Conservation (phyloP, 306 rosid species). For the Vigna hirtella region DNA sequence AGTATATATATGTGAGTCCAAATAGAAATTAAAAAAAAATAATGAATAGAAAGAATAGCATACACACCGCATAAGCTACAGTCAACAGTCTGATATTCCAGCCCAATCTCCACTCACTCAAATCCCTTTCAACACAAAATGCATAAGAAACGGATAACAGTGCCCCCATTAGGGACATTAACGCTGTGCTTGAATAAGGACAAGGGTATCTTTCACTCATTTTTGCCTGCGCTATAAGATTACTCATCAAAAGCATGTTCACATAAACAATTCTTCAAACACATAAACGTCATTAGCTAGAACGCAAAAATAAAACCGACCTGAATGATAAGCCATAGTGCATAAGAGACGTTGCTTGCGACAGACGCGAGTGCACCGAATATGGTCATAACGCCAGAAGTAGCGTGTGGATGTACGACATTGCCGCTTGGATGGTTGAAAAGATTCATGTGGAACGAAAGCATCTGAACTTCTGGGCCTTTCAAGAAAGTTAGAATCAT, state of each 20-base stretch:
- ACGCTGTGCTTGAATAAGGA: slow-evolving; percentile 50
- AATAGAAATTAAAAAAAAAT: neutral
- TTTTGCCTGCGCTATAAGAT: slow-evolving; percentile 43
- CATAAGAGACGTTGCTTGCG: slow-evolving; percentile 40
- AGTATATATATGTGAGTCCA: too few species aligned
- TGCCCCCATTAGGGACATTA: slow-evolving; percentile 45
- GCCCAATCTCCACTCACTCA: slow-evolving; percentile 46
- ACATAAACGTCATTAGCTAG: neutral
- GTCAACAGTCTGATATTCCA: slow-evolving; percentile 46
- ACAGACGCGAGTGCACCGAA: slow-evolving; percentile 43
- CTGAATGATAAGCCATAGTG: slow-evolving; percentile 58
- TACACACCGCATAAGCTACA: slow-evolving; percentile 49
- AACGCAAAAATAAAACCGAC: neutral
- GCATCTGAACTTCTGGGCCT: slow-evolving; percentile 42
- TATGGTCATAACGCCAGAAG: neutral
- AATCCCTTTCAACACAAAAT: slow-evolving; percentile 40
- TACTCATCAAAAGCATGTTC: neutral
- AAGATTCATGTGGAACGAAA: slow-evolving; percentile 46
- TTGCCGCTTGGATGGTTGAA: slow-evolving; percentile 11
- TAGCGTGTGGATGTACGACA: neutral
- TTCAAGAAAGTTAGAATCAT: slow-evolving; percentile 51
- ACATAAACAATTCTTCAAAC: too few species aligned
- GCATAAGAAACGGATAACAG: slow-evolving; percentile 26
- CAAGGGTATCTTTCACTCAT: slow-evolving; percentile 52
- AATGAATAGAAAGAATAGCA: neutral